Evolutionary conservation across 331 rosid species (phyloP), one percentile per base, ranked within the genome.

Genomic region (Erythrophleum ivorense): DNA sequence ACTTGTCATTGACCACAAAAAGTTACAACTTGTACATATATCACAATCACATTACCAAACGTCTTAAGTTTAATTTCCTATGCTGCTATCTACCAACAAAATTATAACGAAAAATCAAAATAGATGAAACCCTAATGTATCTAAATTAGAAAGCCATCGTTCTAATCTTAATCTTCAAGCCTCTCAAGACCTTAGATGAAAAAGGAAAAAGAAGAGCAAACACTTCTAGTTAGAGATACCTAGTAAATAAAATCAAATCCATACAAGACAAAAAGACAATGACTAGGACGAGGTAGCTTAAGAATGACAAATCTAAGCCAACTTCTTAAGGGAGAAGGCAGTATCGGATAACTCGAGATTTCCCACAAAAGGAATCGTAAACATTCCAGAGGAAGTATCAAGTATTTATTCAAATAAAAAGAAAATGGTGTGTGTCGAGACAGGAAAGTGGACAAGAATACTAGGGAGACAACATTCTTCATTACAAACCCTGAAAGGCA

Each of bases 391-490:
- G 36, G 38, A 87, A 70, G 54, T 73, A 38, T 66, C 74, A 82
- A 54, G 33, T 67, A 38, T 50, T 64, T 49, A 73, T 78, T 70
- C 69, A 60, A 80, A 78, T 52, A 11, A 57, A 78, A 83, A 77
- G 54, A 73, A 74, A 73, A 73, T 64, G 19, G 41, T 71, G 14
- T 33, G 66, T 24, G 67, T 66, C 65, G 62, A 55, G 41, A 69
- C 59, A 57, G 40, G 84, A 21, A 59, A 15, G 50, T 24, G 53
- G 55, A 73, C 50, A 79, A 66, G 66, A 80, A 82, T 43, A 53
- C 78, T 59, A 73, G 43, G 73, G 78, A 81, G 86, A 91, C 94
- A 90, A 66, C 29, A 88, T 91, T 95, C 91, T 80, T 80, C 82
- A 45, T 81, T 74, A 91, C 97, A 84, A 79, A 73, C 81, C 76